phyloP scores from a whole-genome alignment of 1,284 basidiomycete genomes.

The Rhodotorula glutinis region DNA sequence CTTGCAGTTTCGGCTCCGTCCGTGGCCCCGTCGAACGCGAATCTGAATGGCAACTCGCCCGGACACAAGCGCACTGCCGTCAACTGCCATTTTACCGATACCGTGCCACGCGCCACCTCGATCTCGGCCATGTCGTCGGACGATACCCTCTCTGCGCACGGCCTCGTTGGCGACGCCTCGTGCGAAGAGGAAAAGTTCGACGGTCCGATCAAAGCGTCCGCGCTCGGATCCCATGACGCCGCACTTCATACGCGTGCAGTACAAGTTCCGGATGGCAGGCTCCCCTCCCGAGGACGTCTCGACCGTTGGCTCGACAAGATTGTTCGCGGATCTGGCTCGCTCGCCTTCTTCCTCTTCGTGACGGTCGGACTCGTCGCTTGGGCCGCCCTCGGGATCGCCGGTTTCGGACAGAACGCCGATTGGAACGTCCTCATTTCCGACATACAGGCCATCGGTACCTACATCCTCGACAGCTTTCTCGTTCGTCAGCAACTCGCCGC shows the following conservation, averaged over 20 bases:
- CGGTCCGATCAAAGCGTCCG: no score
- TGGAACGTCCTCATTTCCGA: background rate
- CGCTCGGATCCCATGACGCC: no score
- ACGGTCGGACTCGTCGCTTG: background rate
- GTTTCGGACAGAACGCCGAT: background rate
- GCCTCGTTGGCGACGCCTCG: no score
- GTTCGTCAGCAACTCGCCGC: background rate
- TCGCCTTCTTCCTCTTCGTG: background rate
- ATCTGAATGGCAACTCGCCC: no score
- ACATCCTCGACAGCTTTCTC: constrained; percentile 1
- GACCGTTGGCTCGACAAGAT: constrained; percentile 1
- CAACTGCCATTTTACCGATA: no score
- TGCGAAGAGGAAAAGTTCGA: no score
- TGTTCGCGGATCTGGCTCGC: background rate
- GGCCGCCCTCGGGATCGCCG: background rate
- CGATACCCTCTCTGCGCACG: no score
- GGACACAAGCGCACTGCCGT: no score
- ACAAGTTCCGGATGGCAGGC: background rate
- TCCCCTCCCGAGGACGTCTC: background rate
- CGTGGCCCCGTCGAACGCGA: no score
- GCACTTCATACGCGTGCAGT: no score
- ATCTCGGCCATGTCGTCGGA: no score
- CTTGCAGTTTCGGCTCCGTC: background rate
- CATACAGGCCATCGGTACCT: background rate
- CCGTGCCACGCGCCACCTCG: no score